These are phyloP conservation scores for Aureobasidium sp. DNA, from an alignment of 2,329 filamentous ascomycete genomes.

Conservation along the genomic window DNA sequence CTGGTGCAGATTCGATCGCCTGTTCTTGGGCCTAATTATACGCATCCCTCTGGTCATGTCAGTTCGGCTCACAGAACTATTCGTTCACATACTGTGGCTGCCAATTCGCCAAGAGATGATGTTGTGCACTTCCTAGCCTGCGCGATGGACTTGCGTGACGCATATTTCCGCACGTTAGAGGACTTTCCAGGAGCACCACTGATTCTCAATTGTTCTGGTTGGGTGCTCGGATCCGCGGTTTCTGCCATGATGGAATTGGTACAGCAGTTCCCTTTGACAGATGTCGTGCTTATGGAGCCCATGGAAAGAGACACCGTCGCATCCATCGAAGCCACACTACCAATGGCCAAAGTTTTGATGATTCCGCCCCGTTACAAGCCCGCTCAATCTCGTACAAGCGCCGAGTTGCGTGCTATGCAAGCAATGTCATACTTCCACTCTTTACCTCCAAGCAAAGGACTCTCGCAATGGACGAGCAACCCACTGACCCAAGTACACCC, in stretches of 20 bases:
- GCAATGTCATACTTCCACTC: slow-evolving; percentile 72
- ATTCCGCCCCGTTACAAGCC: slow-evolving; percentile 57
- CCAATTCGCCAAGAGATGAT: slow-evolving; percentile 58
- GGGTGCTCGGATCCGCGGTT: slow-evolving; percentile 64
- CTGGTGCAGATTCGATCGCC: slow-evolving; percentile 55
- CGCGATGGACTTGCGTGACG: slow-evolving; percentile 54
- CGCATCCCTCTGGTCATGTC: slow-evolving; percentile 43
- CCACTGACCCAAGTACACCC: slow-evolving; percentile 54
- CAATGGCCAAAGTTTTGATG: slow-evolving; percentile 38
- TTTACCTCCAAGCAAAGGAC: slow-evolving; percentile 19
- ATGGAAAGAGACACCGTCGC: slow-evolving; percentile 8
- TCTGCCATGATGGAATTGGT: slow-evolving; percentile 57
- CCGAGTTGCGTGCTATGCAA: slow-evolving; percentile 66
- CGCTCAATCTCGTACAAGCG: slow-evolving; percentile 51
- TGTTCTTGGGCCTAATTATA: slow-evolving; percentile 62
- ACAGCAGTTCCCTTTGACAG: slow-evolving; percentile 46
- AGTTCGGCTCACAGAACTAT: slow-evolving; percentile 29
- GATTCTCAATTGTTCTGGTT: slow-evolving; percentile 68
- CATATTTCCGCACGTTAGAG: slow-evolving; percentile 46
- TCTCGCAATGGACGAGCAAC: slow-evolving; percentile 43
- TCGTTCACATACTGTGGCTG: slow-evolving; percentile 60
- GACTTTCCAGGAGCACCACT: slow-evolving; percentile 46
- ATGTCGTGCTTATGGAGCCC: slow-evolving; percentile 63
- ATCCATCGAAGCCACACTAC: slow-evolving; percentile 46
- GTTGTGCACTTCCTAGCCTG: slow-evolving; percentile 61